A percentile compares a stretch with the other conserved stretches of the same genome.
Evolutionary conservation across 1,284 basidiomycete genomes (phyloP).

Genomic region (Malassezia slooffiae): DNA sequence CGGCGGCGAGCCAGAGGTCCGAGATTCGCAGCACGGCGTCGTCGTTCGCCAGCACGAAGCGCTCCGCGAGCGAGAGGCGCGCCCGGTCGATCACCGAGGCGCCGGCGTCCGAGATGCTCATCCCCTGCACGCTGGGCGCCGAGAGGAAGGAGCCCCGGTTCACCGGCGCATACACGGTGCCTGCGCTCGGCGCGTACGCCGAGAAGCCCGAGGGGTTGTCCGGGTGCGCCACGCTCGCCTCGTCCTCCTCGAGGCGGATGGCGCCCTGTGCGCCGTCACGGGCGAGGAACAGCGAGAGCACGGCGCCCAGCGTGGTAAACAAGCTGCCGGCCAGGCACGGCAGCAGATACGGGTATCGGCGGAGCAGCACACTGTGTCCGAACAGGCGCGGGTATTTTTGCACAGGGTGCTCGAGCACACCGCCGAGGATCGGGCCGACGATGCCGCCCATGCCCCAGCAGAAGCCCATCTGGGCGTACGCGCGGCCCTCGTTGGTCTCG

Average conservation of each 20-base stretch:
- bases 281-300: conserved; percentile 76
- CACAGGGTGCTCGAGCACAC: conserved; percentile 56
- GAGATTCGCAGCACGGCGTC: conserved; percentile 77
- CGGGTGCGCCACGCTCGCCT: no score
- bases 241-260: conserved; percentile 20
- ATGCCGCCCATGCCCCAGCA: conserved; percentile 89
- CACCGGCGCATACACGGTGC: no score
- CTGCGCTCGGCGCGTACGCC: neutral
- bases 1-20: conserved; percentile 83
- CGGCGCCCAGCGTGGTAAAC: conserved; percentile 56
- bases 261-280: conserved; percentile 55
- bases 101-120: no score
- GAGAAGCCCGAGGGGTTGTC: no score
- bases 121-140: no score
- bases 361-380: conserved; percentile 55
- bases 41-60: conserved; percentile 60
- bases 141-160: no score
- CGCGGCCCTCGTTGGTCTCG: conserved; percentile 76
- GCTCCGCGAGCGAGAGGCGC: conserved; percentile 61
- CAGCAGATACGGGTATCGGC: conserved; percentile 76
- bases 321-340: conserved; percentile 60
- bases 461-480: conserved; percentile 86
- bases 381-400: conserved; percentile 72
- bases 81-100: no score
- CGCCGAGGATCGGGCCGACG: conserved; percentile 60